phyloP scores from a whole-genome alignment of 1,139 yeast species.

The Blastobotrys buckinghamii region DNA sequence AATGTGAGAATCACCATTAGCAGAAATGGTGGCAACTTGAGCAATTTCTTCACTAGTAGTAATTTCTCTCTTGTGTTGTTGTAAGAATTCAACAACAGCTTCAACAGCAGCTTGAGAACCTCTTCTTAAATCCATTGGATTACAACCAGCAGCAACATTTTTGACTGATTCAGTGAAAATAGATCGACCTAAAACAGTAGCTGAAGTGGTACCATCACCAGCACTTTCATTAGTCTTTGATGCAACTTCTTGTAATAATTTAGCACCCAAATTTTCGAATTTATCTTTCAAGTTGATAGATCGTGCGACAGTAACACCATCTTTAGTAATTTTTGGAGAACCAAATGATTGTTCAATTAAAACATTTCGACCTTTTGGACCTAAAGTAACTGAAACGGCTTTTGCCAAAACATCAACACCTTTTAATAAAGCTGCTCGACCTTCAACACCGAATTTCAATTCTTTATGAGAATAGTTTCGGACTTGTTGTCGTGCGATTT shows the following conservation, averaged over 20 bases:
- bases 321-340: conserved; percentile 97
- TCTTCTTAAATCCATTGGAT: conserved; percentile 98
- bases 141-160: conserved; percentile 99
- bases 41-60: conserved; percentile 97
- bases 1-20: conserved; percentile 93
- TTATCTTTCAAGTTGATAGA: conserved; percentile 83
- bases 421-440: conserved; percentile 90
- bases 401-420: conserved; percentile 97
- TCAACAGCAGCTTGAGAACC: conserved; percentile 99
- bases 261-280: conserved; percentile 96
- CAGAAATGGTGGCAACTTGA: conserved; percentile 98
- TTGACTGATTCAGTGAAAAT: conserved; percentile 96
- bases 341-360: conserved; percentile 96
- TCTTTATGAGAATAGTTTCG: conserved; percentile 72
- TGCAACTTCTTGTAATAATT: conserved; percentile 94
- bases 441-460: conserved; percentile 96
- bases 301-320: conserved; percentile 97
- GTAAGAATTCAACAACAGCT: conserved; percentile 86
- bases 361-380: conserved; percentile 98
- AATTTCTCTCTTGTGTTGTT: conserved; percentile 89
- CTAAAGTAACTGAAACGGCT: conserved; percentile 95
- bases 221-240: conserved; percentile 97
- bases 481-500: conserved; percentile 16
- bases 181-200: conserved; percentile 95
- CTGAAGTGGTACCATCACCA: conserved; percentile 99